These are phyloP conservation scores for Fraxinus platypoda DNA, from an alignment of 305 asterid species.

Conservation along the genomic window DNA sequence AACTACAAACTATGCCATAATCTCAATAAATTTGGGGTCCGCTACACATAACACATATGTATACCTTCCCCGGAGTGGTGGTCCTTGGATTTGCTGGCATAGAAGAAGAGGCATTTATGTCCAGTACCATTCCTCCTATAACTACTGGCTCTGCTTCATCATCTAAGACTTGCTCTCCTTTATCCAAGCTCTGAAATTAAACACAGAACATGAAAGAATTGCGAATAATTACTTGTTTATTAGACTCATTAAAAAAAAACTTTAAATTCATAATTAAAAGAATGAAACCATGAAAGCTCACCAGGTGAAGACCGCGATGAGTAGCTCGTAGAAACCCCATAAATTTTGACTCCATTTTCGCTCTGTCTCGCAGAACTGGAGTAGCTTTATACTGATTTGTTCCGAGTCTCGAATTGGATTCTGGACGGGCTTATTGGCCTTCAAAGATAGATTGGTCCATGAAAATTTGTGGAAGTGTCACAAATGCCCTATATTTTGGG, in stretches of 20 bases:
- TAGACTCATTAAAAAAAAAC: background rate
- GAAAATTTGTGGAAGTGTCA: background rate
- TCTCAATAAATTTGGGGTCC: background rate
- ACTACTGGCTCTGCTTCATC: constrained; percentile 51
- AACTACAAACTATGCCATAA: background rate
- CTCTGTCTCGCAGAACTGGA: background rate
- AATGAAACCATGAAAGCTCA: background rate
- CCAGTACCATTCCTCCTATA: constrained; percentile 88
- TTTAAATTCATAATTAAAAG: background rate
- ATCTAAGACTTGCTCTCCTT: constrained; percentile 21
- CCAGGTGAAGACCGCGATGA: constrained; percentile 16
- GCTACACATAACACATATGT: constrained; percentile 3
- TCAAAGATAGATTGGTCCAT: background rate
- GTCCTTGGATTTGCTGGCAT: constrained; percentile 62
- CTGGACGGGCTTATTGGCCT: background rate
- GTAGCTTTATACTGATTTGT: background rate
- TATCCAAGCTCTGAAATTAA: constrained; percentile 21
- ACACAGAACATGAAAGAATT: background rate
- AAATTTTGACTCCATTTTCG: background rate
- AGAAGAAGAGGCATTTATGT: constrained; percentile 66
- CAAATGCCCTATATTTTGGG: too few species aligned
- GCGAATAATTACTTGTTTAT: background rate
- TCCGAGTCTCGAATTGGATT: background rate
- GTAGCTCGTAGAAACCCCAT: constrained; percentile 20
- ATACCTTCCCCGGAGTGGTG: constrained; percentile 94